phyloP scores from a whole-genome alignment of 192 early-diverging fungal species.

The Coemansia sp. region DNA sequence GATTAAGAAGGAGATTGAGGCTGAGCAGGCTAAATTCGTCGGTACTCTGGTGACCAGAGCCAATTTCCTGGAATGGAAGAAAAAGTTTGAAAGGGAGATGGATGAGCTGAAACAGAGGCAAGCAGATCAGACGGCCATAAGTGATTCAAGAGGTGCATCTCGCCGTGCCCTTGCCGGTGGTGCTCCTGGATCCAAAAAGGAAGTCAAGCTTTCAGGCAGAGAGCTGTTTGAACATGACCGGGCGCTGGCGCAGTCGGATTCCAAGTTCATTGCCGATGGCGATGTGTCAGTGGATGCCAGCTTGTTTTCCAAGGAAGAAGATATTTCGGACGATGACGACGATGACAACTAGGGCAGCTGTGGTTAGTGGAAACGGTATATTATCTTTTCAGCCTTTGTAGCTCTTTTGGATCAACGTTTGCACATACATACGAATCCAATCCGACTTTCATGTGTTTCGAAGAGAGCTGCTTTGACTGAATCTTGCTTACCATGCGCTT shows the following conservation, averaged over 20 bases:
- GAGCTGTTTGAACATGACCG: slow-evolving; percentile 92
- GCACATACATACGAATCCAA: too few relatives aligned
- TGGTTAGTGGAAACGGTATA: too few relatives aligned
- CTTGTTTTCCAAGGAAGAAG: slow-evolving; percentile 68
- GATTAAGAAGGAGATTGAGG: slow-evolving; percentile 65
- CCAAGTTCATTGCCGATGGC: slow-evolving; percentile 77
- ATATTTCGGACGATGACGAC: slow-evolving; percentile 54
- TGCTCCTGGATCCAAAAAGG: slow-evolving; percentile 38
- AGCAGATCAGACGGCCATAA: neutral
- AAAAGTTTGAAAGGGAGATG: slow-evolving; percentile 73
- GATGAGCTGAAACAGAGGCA: neutral
- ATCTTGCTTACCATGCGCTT: neutral
- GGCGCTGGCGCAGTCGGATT: slow-evolving; percentile 80
- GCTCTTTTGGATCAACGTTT: neutral
- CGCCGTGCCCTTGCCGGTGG: slow-evolving; percentile 37
- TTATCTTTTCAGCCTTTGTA: neutral
- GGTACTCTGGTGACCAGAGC: slow-evolving; percentile 84
- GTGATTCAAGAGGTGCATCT: slow-evolving; percentile 25
- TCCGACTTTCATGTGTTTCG: neutral
- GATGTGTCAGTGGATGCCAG: slow-evolving; percentile 83
- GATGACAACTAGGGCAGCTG: neutral
- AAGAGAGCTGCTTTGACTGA: too few relatives aligned
- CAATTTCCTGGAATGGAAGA: slow-evolving; percentile 78
- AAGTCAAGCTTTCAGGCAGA: slow-evolving; percentile 62
- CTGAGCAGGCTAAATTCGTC: slow-evolving; percentile 71